phyloP scores from a whole-genome alignment of 805 yeast species.

The Metschnikowia corniflorae region DNA sequence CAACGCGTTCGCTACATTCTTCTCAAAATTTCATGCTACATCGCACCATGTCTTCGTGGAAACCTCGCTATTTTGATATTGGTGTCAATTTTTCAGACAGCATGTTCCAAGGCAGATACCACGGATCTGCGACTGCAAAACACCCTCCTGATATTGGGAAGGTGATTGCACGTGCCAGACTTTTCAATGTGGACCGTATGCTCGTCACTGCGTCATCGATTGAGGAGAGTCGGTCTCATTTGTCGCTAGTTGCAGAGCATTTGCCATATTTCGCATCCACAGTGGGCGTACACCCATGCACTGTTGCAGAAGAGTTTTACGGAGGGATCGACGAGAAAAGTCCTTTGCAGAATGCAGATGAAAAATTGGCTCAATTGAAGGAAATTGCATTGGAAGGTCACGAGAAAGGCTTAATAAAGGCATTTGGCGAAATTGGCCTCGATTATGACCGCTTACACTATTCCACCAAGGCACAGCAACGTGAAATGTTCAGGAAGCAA shows the following conservation, averaged over 20 bases:
- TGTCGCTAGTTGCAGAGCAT: slow-evolving; percentile 46
- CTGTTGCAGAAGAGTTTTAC: slow-evolving; percentile 50
- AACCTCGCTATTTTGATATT: slow-evolving; percentile 43
- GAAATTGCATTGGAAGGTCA: slow-evolving; percentile 47
- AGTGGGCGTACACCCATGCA: slow-evolving; percentile 95
- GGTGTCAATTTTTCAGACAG: slow-evolving; percentile 81
- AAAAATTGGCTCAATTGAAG: slow-evolving; percentile 48
- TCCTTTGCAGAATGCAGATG: slow-evolving; percentile 26
- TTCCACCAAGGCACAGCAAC: slow-evolving; percentile 66
- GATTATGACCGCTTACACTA: slow-evolving; percentile 89
- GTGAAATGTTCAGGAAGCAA: slow-evolving; percentile 65
- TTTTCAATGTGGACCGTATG: slow-evolving; percentile 62
- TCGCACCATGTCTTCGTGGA: slow-evolving; percentile 24
- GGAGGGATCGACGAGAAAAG: slow-evolving; percentile 34
- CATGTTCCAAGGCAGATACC: slow-evolving; percentile 81
- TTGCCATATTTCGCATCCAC: slow-evolving; percentile 49
- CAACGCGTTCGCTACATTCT: no score
- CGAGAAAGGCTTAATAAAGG: slow-evolving; percentile 54
- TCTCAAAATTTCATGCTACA: slow-evolving; percentile 8
- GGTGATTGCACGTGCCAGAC: slow-evolving; percentile 64
- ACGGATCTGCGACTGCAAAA: slow-evolving; percentile 50
- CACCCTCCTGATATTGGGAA: slow-evolving; percentile 65
- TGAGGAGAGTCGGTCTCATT: slow-evolving; percentile 59
- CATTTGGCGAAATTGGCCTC: slow-evolving; percentile 94
- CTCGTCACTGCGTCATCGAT: slow-evolving; percentile 83